Evolutionary conservation across 345 rosid species (phyloP).

Genomic region (Brassica rapa): DNA sequence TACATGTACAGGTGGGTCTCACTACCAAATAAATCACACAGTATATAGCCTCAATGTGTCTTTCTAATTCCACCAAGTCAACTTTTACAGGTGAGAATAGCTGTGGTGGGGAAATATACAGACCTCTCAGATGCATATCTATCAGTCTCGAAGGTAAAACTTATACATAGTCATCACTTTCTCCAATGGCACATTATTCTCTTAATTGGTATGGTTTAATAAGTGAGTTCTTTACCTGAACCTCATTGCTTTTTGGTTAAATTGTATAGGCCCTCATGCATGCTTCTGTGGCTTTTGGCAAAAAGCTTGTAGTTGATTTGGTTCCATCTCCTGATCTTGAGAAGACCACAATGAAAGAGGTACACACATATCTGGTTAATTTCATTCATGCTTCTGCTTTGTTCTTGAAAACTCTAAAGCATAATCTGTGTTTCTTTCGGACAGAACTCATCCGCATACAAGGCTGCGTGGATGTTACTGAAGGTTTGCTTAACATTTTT

Average conservation of each 20-base stretch:
- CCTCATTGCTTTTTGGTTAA: background rate
- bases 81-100: conserved; percentile 70
- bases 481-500: conserved; percentile 50
- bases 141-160: conserved; percentile 68
- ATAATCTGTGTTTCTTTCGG: background rate
- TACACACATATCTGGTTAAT: background rate
- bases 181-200: background rate
- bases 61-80: conserved; percentile 12
- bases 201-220: background rate
- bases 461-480: conserved; percentile 75
- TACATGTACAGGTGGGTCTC: conserved; percentile 72
- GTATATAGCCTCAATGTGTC: background rate
- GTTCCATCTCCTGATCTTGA: conserved; percentile 90
- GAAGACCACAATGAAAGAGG: conserved; percentile 60
- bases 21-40: background rate
- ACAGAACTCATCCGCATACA: conserved; percentile 59
- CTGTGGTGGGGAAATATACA: conserved; percentile 91
- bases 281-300: conserved; percentile 71
- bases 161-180: background rate
- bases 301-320: conserved; percentile 83
- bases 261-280: conserved; percentile 82
- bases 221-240: background rate
- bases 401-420: background rate
- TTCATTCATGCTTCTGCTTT: conserved; percentile 11
- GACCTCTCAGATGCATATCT: conserved; percentile 88